phyloP scores from a whole-genome alignment of 306 rosid genomes.

The Ochetophila trinervis region DNA sequence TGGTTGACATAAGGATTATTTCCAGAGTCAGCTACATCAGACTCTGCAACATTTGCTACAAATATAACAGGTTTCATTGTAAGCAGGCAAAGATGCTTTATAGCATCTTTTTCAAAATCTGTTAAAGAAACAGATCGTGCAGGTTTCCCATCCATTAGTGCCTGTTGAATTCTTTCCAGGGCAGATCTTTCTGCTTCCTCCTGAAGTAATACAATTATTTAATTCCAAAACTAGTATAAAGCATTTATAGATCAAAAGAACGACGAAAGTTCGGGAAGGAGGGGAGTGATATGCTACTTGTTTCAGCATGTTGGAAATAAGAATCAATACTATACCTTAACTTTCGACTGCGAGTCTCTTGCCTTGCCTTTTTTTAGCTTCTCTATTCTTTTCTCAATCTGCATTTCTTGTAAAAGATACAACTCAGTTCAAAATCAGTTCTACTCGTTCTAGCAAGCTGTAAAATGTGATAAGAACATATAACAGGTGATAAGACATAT shows the following conservation, averaged over 20 bases:
- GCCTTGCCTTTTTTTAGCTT: constrained; percentile 88
- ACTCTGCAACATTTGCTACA: constrained; percentile 92
- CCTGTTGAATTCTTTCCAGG: constrained; percentile 69
- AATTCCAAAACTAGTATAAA: constrained; percentile 8
- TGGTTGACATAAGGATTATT: constrained; percentile 56
- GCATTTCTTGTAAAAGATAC: constrained; percentile 59
- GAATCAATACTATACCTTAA: constrained; percentile 48
- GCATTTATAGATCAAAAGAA: constrained; percentile 1
- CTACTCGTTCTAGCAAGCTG: constrained; percentile 24
- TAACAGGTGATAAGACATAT: not conserved
- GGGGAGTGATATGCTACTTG: not conserved
- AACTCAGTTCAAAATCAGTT: constrained; percentile 48
- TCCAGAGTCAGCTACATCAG: constrained; percentile 79
- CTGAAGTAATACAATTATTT: constrained; percentile 33
- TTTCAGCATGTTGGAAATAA: not conserved
- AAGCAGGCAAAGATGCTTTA: constrained; percentile 83
- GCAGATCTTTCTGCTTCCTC: constrained; percentile 88
- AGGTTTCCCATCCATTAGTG: constrained; percentile 91
- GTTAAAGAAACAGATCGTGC: constrained; percentile 86
- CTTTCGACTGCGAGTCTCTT: constrained; percentile 72
- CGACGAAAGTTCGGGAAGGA: not conserved
- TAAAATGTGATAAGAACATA: not conserved
- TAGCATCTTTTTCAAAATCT: constrained; percentile 68
- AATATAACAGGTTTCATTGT: constrained; percentile 87
- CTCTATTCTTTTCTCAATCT: constrained; percentile 95